Evolutionary conservation across 352 stramenopile genomes (phyloP).

Genomic region (Peronospora farinosa): DNA sequence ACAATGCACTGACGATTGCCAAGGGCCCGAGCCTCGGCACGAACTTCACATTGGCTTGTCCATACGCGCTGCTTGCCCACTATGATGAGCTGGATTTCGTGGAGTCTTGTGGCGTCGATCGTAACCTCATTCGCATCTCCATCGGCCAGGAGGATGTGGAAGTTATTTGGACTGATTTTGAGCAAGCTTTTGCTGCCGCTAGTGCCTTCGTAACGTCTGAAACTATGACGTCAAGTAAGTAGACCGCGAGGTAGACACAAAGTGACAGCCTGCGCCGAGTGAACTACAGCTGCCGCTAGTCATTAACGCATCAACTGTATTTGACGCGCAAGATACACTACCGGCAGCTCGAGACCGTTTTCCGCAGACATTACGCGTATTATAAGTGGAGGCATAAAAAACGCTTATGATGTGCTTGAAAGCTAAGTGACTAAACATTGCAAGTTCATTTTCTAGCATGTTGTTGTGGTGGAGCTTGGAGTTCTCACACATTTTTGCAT

Average conservation of each 20-base stretch:
- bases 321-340: constrained; percentile 18
- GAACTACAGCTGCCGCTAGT: constrained; percentile 15
- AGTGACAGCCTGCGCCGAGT: constrained; percentile 6
- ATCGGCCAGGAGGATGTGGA: constrained; percentile 87
- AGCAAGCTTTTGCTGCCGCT: constrained; percentile 30
- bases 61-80: constrained; percentile 90
- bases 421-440: not conserved
- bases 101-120: constrained; percentile 85
- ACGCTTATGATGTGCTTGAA: constrained; percentile 17
- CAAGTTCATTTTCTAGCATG: constrained; percentile 23
- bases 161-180: constrained; percentile 51
- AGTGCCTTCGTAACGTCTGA: constrained; percentile 12
- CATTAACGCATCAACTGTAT: constrained; percentile 9
- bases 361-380: constrained; percentile 1
- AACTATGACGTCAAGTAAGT: constrained; percentile 10
- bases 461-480: not conserved
- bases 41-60: constrained; percentile 91
- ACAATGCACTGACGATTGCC: constrained; percentile 76
- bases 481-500: constrained; percentile 4
- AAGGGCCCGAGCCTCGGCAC: constrained; percentile 89
- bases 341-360: constrained; percentile 14
- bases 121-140: constrained; percentile 88
- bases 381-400: not conserved
- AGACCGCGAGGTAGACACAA: constrained; percentile 5
- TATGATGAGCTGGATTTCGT: constrained; percentile 91